Conservation (phyloP, 2,329 filamentous ascomycete genomes). For the Fusarium chlamydosporum region DNA sequence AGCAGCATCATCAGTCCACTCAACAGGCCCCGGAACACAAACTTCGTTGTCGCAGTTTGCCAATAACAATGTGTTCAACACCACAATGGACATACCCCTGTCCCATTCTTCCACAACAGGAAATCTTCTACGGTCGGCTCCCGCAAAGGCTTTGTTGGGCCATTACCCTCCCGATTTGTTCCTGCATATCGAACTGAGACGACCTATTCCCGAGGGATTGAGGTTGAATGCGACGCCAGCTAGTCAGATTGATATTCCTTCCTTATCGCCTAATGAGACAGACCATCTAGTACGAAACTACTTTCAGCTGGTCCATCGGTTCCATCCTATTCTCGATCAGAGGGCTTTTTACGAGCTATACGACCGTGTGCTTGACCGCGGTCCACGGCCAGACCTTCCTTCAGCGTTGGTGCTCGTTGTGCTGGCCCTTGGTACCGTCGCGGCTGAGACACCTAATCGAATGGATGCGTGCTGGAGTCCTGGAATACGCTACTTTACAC, state of each 20-base stretch:
- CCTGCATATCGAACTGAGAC: conserved; percentile 36
- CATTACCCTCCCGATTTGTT: conserved; percentile 42
- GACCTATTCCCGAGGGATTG: conserved; percentile 23
- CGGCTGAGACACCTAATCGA: conserved; percentile 25
- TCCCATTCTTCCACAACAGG: conserved; percentile 41
- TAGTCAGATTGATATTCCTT: conserved; percentile 30
- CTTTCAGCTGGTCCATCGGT: conserved; percentile 37
- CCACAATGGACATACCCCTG: conserved; percentile 42
- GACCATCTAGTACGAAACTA: conserved; percentile 31
- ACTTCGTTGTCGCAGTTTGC: conserved; percentile 35
- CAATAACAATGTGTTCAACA: conserved; percentile 44
- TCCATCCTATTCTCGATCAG: conserved; percentile 39
- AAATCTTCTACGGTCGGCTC: conserved; percentile 34
- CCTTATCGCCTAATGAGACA: conserved; percentile 18
- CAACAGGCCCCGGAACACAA: conserved; percentile 28
- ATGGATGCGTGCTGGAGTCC: conserved; percentile 34
- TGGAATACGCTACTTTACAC: conserved; percentile 31
- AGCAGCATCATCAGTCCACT: conserved; percentile 25
- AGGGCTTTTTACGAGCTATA: conserved; percentile 24
- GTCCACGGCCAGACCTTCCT: conserved; percentile 18
- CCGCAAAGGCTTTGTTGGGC: conserved; percentile 23
- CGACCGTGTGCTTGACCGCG: conserved; percentile 13
- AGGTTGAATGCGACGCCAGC: conserved; percentile 27
- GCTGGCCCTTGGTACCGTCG: conserved; percentile 30
- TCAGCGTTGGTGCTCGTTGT: conserved; percentile 34